Evolutionary conservation across 2,329 filamentous ascomycete species (phyloP), one percentile per base, ranked within the genome.

Genomic region (Coniochaeta sp.): DNA sequence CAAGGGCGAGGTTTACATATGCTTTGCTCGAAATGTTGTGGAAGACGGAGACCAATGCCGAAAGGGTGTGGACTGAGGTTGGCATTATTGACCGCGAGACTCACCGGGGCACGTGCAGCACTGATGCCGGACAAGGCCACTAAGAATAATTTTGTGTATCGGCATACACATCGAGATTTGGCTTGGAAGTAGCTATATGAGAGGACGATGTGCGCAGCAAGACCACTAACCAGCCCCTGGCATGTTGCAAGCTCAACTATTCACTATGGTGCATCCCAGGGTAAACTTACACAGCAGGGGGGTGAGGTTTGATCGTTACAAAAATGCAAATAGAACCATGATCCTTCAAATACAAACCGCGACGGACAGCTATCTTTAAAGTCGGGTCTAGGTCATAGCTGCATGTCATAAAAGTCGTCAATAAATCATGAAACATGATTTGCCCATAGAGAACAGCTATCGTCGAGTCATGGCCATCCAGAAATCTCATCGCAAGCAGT

Each of bases 71-170:
- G 74, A 34, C 69, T 3, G 61, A 68, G 55, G 70, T 66, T 2
- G 75, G 74, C 1, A 72, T 76, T 58, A 67, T 67, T 0, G 68
- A 72, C 34, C 71, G 69, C 0, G 71, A 75, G 65, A 72, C 76
- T 33, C 61, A 70, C 58, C n/a, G 61, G 74, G 65, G 70, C 70
- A 12, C 36, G 68, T 56, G 38, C 2, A 2, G 71, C 70, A 3
- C 58, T 73, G 19, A 58, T 64, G 24, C 63, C 64, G 56, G 77
- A 74, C 73, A 72, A 65, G 0, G 68, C 71, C 50, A 70, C 65
- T 17, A 70, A 76, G 50, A 73, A 75, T 64, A 73, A 31, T 73
- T 1, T 77, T 73, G 74, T 71, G 67, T 64, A 70, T 64, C 6
- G 63, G 67, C 8, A 16, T 74, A 58, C 71, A 76, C 63, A 67